Conservation (phyloP, 768 basidiomycete genomes). For the Tephrocybe rancida region DNA sequence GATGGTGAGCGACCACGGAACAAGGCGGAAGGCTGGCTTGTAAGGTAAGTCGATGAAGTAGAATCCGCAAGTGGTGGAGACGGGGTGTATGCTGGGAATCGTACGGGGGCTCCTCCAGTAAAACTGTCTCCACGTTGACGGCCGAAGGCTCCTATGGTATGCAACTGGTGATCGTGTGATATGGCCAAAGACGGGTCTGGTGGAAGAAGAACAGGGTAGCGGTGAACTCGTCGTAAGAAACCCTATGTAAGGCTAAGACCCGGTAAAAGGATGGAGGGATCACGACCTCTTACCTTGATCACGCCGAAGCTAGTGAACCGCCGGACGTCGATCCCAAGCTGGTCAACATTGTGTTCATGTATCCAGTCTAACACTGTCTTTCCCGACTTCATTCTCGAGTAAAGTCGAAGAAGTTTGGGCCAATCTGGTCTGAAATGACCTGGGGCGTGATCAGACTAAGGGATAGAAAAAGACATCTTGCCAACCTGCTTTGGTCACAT, state of each 20-base stretch:
- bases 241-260: slow-evolving; percentile 49
- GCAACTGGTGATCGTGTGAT: slow-evolving; percentile 18
- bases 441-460: slow-evolving; percentile 21
- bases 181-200: slow-evolving; percentile 31
- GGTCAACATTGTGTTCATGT: slow-evolving; percentile 68
- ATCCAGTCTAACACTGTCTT: slow-evolving; percentile 90
- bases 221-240: slow-evolving; percentile 89
- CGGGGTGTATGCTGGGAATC: slow-evolving; percentile 27
- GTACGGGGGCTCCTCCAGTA: slow-evolving; percentile 27
- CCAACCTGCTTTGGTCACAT: slow-evolving; percentile 79
- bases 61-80: slow-evolving; percentile 21
- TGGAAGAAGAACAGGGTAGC: slow-evolving; percentile 81
- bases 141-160: slow-evolving; percentile 22
- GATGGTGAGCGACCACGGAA: slow-evolving; percentile 30
- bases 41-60: slow-evolving; percentile 16
- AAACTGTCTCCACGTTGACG: slow-evolving; percentile 44
- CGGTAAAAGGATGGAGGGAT: neutral
- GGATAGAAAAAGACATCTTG: neutral
- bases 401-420: slow-evolving; percentile 84
- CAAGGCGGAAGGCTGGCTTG: slow-evolving; percentile 11
- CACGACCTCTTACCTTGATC: slow-evolving; percentile 77
- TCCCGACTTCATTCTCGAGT: slow-evolving; percentile 84
- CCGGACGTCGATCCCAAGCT: slow-evolving; percentile 82
- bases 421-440: slow-evolving; percentile 75
- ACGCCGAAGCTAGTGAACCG: slow-evolving; percentile 98